phyloP scores from a whole-genome alignment of 1,284 basidiomycete species.

The Rhodofomes roseus region DNA sequence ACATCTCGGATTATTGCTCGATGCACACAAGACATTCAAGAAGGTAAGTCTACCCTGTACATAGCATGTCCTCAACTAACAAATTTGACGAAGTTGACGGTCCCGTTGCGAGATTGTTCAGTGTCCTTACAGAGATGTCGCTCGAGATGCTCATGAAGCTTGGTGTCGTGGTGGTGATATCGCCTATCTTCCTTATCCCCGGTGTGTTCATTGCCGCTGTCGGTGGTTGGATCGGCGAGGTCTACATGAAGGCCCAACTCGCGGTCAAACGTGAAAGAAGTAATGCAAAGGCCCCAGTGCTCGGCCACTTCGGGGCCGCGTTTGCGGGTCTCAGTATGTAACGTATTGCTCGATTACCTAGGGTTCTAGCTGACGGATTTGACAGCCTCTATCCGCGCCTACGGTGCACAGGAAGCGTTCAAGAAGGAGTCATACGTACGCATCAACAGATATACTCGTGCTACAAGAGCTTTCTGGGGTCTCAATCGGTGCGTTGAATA shows the following conservation, averaged over 20 bases:
- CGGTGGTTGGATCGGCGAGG: conserved; percentile 38
- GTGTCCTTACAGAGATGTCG: conserved; percentile 21
- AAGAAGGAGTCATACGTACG: conserved; percentile 38
- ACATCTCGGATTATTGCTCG: conserved; percentile 53
- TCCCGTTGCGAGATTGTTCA: conserved; percentile 25
- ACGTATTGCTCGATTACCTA: neutral
- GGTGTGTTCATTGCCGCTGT: conserved; percentile 34
- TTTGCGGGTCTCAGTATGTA: conserved; percentile 60
- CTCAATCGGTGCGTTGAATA: conserved; percentile 40
- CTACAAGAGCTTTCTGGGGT: conserved; percentile 47
- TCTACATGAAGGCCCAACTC: conserved; percentile 67
- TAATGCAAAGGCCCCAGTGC: conserved; percentile 57
- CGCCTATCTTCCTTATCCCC: conserved; percentile 37
- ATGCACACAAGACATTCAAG: conserved; percentile 55
- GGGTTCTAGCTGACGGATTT: neutral
- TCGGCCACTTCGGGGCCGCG: conserved; percentile 67
- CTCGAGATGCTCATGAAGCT: conserved; percentile 35
- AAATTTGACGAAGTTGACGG: conserved; percentile 24
- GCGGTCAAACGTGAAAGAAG: conserved; percentile 72
- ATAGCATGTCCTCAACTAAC: neutral
- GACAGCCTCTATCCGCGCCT: conserved; percentile 60
- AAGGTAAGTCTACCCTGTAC: conserved; percentile 20
- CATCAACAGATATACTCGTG: conserved; percentile 46
- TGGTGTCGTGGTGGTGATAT: conserved; percentile 37
- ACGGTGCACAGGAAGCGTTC: conserved; percentile 48